Conservation (phyloP, 2,329 filamentous ascomycete genomes). For the Chaetomiaceae sp. region DNA sequence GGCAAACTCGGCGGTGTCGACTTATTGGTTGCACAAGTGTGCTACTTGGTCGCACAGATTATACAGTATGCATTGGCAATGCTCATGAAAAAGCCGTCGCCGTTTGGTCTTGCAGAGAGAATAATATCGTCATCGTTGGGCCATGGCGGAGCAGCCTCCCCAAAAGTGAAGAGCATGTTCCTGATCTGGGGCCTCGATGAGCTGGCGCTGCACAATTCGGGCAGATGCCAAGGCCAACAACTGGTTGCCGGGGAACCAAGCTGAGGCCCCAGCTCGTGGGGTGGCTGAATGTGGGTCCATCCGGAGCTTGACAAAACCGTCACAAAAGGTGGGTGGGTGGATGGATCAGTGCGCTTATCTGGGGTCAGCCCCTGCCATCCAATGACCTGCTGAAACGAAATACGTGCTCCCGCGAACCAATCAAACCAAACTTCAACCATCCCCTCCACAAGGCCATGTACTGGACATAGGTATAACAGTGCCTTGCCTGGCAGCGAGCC, state of each 20-base stretch:
- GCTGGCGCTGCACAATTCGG: background rate
- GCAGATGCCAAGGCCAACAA: constrained; percentile 15
- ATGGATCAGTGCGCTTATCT: too few species aligned
- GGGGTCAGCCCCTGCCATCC: background rate
- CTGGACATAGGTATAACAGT: too few species aligned
- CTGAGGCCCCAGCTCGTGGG: constrained; percentile 5
- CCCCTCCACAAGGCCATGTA: too few species aligned
- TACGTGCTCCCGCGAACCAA: too few species aligned
- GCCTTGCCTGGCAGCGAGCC: too few species aligned
- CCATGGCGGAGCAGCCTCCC: constrained; percentile 1
- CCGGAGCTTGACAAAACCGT: background rate
- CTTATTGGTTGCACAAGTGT: background rate
- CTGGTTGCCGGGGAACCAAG: constrained; percentile 21
- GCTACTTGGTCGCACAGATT: background rate
- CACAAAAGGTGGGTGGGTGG: too few species aligned
- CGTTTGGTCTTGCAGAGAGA: background rate
- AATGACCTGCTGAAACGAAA: background rate
- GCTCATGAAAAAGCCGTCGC: background rate
- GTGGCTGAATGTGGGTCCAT: background rate
- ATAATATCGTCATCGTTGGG: background rate
- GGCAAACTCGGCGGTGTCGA: constrained; percentile 1
- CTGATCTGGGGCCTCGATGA: background rate
- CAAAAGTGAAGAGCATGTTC: background rate
- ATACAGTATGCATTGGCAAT: too few species aligned
- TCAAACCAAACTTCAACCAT: too few species aligned